A percentile compares a stretch with the other conserved stretches of the same genome.
Evolutionary conservation across 495 filamentous ascomycete genomes (phyloP).

Genomic region (Neurospora africana): DNA sequence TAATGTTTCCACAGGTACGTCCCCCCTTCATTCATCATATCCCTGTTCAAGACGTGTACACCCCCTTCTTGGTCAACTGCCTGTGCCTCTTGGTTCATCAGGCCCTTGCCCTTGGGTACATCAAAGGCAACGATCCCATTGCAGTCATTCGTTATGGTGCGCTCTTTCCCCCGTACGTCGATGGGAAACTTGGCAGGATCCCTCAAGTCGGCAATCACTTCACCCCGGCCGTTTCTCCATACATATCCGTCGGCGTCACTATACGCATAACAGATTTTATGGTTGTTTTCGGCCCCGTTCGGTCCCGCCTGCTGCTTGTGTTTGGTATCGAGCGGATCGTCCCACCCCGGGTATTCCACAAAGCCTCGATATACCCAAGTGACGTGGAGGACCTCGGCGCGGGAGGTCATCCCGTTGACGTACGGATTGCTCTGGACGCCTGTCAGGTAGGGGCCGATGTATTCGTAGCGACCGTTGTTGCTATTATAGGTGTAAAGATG

Average conservation of each 20-base stretch:
- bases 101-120: conserved; percentile 30
- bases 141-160: conserved; percentile 24
- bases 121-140: conserved; percentile 29
- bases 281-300: conserved; percentile 36
- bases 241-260: conserved; percentile 28
- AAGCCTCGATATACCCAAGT: conserved; percentile 41
- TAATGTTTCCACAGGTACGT: conserved; percentile 35
- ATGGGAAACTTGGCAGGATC: background rate
- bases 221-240: conserved; percentile 28
- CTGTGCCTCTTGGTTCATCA: conserved; percentile 41
- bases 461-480: conserved; percentile 14
- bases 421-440: conserved; percentile 38
- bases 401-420: conserved; percentile 33
- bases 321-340: conserved; percentile 29
- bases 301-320: conserved; percentile 35
- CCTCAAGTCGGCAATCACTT: conserved; percentile 24
- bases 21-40: conserved; percentile 19
- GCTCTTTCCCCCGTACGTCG: conserved; percentile 1
- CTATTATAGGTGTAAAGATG: conserved; percentile 31
- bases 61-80: conserved; percentile 31
- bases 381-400: conserved; percentile 22
- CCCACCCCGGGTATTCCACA: conserved; percentile 32
- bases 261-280: conserved; percentile 37
- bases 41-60: conserved; percentile 38
- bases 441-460: conserved; percentile 31